Evolutionary conservation across 495 filamentous ascomycete species (phyloP), one percentile per base, ranked within the genome.

Genomic region (Talaromyces proteolyticus): DNA sequence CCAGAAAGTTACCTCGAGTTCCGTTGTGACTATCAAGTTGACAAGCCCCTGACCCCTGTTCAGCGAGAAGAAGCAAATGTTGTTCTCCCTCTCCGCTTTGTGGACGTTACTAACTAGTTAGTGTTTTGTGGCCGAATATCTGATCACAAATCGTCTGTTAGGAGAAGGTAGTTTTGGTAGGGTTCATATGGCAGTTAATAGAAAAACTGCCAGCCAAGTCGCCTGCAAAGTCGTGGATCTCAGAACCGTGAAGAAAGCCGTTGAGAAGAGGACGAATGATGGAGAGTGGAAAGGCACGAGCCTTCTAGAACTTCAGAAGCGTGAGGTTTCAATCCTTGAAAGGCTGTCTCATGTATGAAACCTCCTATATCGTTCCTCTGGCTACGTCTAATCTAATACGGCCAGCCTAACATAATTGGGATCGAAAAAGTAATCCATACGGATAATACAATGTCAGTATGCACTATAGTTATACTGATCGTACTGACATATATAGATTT

Each of bases 401-500:
- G 19, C 23, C 24, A 86, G 82, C 82, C 81, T 14, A 82, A 86
- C 44, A 80, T 86, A 12, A 70, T 84, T n/a, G 56, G 67, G 6
- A 55, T 83, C 29, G 69, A 76, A 44, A 77, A 74, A 38, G 77
- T 77, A 3, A 78, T 84, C 22, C 63, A 60, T 18, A 76, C 74
- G 0, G 54, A 57, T 4, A 62, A 68, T 48, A 76, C 71, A 6
- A 60, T 84, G 80, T 83, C 59, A 59, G 79, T 70, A 1, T 3
- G 20, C 22, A 2, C 20, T 6, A 42, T 20, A 5, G 19, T 14
- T 3, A 24, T 3, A 1, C 20, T 4, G 11, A 22, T 14, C 4
- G 18, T n/a, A 25, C 41, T 24, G 53, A 19, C 44, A 2, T 24
- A 6, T 11, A n/a, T 43, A 86, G 80, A 24, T 87, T 85, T 48